Conservation (phyloP, 164 flowering plant genomes). For the Stephania cephalantha region DNA sequence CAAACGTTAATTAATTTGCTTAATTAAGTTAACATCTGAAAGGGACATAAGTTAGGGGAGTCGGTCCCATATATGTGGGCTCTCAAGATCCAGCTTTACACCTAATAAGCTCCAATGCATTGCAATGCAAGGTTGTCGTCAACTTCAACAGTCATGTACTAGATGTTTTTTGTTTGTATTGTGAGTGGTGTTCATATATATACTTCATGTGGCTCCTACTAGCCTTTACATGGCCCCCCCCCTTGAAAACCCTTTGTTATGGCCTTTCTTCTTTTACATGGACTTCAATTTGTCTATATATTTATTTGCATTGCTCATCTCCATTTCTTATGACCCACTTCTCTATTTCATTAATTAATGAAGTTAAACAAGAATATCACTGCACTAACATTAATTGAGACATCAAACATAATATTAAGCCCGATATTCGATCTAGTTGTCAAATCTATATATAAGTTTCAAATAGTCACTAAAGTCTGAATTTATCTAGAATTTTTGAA, state of each 20-base stretch:
- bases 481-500: too few species aligned
- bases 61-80: background rate
- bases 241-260: background rate
- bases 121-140: conserved; percentile 3
- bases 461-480: too few species aligned
- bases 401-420: background rate
- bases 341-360: background rate
- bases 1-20: too few species aligned
- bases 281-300: background rate
- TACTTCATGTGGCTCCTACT: conserved; percentile 10
- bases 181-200: too few species aligned
- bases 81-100: conserved; percentile 2
- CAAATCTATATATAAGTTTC: too few species aligned
- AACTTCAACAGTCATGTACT: conserved; percentile 3
- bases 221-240: conserved; percentile 9
- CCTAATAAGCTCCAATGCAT: background rate
- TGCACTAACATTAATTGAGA: background rate
- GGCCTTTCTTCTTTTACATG: background rate
- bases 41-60: background rate
- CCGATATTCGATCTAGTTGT: too few species aligned
- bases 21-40: background rate
- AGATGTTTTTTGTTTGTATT: too few species aligned
- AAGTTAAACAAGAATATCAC: background rate
- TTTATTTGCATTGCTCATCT: background rate
- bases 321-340: background rate